phyloP scores from a whole-genome alignment of 768 basidiomycete genomes.

The Rhizopogon vulgaris region DNA sequence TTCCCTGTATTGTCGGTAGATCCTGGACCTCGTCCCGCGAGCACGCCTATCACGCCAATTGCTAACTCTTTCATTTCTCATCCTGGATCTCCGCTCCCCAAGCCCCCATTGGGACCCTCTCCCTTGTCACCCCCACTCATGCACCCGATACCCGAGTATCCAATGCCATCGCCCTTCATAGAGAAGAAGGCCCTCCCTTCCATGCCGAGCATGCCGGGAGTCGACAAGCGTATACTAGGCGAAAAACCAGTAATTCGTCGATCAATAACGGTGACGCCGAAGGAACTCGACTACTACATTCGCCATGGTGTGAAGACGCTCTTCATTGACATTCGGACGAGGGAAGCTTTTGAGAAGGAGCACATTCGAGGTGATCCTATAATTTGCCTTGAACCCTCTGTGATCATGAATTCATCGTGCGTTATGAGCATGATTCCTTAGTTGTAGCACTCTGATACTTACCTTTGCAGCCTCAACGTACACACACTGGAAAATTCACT shows the following conservation, averaged over 20 bases:
- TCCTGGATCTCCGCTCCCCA: slow-evolving; percentile 47
- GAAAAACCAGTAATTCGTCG: slow-evolving; percentile 48
- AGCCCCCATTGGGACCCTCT: slow-evolving; percentile 38
- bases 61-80: slow-evolving; percentile 53
- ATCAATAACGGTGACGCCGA: slow-evolving; percentile 54
- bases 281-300: slow-evolving; percentile 54
- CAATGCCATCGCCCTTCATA: slow-evolving; percentile 19
- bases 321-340: slow-evolving; percentile 76
- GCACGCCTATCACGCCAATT: slow-evolving; percentile 61
- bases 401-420: slow-evolving; percentile 65
- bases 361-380: slow-evolving; percentile 64
- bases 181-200: no score
- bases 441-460: slow-evolving; percentile 5
- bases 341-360: slow-evolving; percentile 70
- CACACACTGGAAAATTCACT: slow-evolving; percentile 70
- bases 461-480: slow-evolving; percentile 50
- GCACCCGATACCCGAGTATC: slow-evolving; percentile 24
- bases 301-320: slow-evolving; percentile 51
- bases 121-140: slow-evolving; percentile 22
- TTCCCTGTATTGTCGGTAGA: slow-evolving; percentile 42
- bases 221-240: neutral
- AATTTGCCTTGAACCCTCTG: slow-evolving; percentile 81
- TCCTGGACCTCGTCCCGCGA: slow-evolving; percentile 54
- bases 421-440: slow-evolving; percentile 17
- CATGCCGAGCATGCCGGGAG: no score